A percentile compares a stretch with the other conserved stretches of the same genome.
phyloP scores from a whole-genome alignment of 2,329 filamentous ascomycete genomes.

The Fusarium sp. region DNA sequence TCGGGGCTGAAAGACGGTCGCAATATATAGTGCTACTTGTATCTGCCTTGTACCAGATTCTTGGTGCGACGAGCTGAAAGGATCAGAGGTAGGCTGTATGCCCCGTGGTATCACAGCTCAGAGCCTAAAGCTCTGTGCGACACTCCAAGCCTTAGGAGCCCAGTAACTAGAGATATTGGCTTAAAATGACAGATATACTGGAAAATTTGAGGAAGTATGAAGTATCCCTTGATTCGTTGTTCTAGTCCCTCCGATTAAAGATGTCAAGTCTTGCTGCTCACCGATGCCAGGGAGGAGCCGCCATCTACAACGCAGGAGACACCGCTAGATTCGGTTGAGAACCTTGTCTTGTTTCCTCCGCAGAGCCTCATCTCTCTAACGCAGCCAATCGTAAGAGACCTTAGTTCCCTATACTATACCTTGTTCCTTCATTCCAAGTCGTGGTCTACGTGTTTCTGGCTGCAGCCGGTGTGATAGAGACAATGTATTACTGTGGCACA shows the following conservation, averaged over 20 bases:
- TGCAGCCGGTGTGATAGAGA: not conserved
- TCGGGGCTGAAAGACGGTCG: not conserved
- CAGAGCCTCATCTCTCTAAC: not conserved
- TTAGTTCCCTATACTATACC: not conserved
- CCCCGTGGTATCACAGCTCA: not conserved
- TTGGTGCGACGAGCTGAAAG: not conserved
- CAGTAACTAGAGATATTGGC: not conserved
- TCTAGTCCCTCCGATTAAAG: not conserved
- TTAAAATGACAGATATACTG: fast-evolving
- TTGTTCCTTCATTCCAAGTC: fast-evolving
- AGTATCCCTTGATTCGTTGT: not conserved
- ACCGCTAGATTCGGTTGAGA: not conserved
- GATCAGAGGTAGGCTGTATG: not conserved
- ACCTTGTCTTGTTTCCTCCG: not conserved
- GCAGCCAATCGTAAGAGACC: fast-evolving
- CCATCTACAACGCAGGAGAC: not conserved
- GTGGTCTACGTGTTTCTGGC: not conserved
- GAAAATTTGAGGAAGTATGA: fast-evolving
- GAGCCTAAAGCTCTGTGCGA: not conserved
- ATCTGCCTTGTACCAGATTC: not conserved
- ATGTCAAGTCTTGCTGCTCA: not conserved
- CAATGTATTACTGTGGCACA: not conserved
- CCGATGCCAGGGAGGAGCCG: not conserved
- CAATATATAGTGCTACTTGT: not conserved
- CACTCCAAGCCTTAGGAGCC: not conserved